These are phyloP conservation scores for Oemleria cerasiformis DNA, from an alignment of 306 rosid genomes.

Conservation along the genomic window DNA sequence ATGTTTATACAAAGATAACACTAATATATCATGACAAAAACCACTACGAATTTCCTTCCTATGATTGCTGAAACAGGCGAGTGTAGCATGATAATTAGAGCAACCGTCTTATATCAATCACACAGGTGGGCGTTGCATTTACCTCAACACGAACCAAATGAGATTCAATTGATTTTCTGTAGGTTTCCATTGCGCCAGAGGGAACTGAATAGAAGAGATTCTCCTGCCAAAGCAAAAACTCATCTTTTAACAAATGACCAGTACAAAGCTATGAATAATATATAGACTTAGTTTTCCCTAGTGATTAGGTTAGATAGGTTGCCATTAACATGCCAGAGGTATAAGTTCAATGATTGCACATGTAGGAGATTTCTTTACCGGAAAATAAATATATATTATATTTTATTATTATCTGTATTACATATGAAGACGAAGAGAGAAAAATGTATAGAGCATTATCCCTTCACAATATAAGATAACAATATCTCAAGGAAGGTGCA, in stretches of 20 bases:
- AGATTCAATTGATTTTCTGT: constrained; percentile 84
- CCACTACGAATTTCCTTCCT: not conserved
- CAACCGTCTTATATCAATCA: not conserved
- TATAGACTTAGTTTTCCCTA: not conserved
- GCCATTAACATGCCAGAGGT: not conserved
- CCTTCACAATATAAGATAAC: not conserved
- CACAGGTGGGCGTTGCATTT: constrained; percentile 12
- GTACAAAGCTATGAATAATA: constrained; percentile 1
- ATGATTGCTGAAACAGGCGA: not conserved
- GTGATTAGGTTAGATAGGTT: not conserved
- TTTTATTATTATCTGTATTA: no score
- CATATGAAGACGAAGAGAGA: not conserved
- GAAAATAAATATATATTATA: constrained; percentile 5
- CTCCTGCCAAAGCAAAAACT: constrained; percentile 62
- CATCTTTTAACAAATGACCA: constrained; percentile 12
- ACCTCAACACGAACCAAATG: constrained; percentile 68
- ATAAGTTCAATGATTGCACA: not conserved
- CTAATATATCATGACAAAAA: not conserved
- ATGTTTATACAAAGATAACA: not conserved
- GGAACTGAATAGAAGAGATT: constrained; percentile 76
- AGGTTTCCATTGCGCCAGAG: constrained; percentile 70
- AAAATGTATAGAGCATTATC: not conserved
- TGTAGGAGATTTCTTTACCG: not conserved
- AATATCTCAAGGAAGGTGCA: not conserved
- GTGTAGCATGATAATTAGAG: not conserved